phyloP scores from a whole-genome alignment of 345 rosid species.

The Eutrema heterophyllum region DNA sequence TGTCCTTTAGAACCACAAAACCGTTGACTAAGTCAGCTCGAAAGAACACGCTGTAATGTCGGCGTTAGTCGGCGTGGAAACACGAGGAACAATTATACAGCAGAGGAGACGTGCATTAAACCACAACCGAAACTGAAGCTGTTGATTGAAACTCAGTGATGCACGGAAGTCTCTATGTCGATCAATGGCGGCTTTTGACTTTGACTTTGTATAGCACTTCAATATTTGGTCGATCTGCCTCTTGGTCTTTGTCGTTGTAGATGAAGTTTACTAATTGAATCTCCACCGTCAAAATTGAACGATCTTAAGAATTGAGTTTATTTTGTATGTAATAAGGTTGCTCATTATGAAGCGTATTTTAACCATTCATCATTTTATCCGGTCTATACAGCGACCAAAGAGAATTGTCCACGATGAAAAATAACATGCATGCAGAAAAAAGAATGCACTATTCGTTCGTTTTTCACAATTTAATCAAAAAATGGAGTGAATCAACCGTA shows the following conservation, averaged over 20 bases:
- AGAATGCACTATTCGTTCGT: too few species aligned
- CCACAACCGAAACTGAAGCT: background rate
- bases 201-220: constrained; percentile 4
- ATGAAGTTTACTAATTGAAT: background rate
- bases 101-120: too few species aligned
- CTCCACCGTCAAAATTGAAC: background rate
- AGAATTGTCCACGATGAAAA: too few species aligned
- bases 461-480: too few species aligned
- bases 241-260: background rate
- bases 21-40: background rate
- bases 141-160: too few species aligned
- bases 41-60: background rate
- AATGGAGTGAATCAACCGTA: too few species aligned
- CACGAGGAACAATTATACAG: background rate
- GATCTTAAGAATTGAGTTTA: background rate
- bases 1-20: background rate
- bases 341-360: too few species aligned
- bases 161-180: too few species aligned
- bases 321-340: background rate
- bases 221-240: background rate
- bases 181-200: background rate
- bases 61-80: background rate
- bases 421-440: too few species aligned
- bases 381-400: too few species aligned
- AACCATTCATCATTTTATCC: too few species aligned